Conservation (phyloP, 176 grass and related monocot genomes). For the Phoenix dactylifera region DNA sequence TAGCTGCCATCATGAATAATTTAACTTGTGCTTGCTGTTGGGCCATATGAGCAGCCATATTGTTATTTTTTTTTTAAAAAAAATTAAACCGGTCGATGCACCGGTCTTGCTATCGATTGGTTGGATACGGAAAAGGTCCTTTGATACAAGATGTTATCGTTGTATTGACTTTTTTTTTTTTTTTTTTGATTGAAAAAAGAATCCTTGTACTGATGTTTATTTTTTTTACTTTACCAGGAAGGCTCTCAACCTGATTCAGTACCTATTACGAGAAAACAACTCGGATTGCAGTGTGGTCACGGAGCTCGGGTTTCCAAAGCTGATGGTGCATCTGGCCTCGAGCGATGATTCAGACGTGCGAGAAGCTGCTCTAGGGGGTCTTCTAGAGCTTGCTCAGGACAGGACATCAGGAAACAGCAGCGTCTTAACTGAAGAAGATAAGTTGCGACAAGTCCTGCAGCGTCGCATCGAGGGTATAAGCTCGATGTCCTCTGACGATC, state of each 20-base stretch:
- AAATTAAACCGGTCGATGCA: no score
- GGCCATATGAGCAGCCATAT: no score
- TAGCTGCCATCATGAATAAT: no score
- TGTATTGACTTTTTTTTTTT: constrained; percentile 6
- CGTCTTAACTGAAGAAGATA: constrained; percentile 29
- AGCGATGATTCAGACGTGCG: constrained; percentile 64
- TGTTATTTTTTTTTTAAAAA: no score
- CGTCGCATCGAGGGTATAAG: constrained; percentile 52
- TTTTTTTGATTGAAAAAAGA: background rate
- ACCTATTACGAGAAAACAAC: constrained; percentile 61
- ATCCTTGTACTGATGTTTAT: constrained; percentile 4
- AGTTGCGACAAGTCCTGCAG: constrained; percentile 41
- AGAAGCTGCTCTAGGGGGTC: constrained; percentile 63
- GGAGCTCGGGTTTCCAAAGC: constrained; percentile 54
- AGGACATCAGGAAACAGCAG: constrained; percentile 30
- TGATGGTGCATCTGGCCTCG: constrained; percentile 60
- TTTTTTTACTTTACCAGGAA: constrained; percentile 41
- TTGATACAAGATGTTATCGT: background rate
- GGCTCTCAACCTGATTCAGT: constrained; percentile 61
- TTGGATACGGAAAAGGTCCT: no score
- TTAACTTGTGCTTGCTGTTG: no score
- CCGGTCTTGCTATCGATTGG: no score
- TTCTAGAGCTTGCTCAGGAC: constrained; percentile 62
- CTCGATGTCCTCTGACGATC: constrained; percentile 59
- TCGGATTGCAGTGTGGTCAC: constrained; percentile 51